Percentiles rank a stretch among this genome's conserved stretches.
Evolutionary conservation across 108 stramenopile genomes (phyloP).

Genomic region (Pelagomonas calceolata): DNA sequence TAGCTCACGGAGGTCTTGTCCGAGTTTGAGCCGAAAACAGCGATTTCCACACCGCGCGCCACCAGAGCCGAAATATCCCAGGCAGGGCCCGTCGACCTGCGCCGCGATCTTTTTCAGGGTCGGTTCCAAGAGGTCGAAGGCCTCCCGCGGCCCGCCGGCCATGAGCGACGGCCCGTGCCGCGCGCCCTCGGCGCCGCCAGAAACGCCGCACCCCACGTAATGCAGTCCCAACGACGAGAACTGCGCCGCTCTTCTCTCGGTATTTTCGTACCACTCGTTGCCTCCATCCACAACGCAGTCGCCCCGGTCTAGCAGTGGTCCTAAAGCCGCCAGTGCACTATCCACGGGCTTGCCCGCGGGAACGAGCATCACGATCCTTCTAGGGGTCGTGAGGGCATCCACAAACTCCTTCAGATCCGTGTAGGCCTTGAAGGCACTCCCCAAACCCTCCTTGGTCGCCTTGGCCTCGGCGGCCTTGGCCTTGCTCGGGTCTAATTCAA

Average conservation of each 20-base stretch:
- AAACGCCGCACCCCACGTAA: conserved; percentile 97
- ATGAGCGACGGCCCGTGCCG: conserved; percentile 92
- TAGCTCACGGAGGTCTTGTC: no score
- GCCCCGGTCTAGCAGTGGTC: conserved; percentile 69
- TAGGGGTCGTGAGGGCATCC: conserved; percentile 67
- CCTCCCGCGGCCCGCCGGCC: conserved; percentile 92
- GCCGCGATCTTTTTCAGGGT: conserved; percentile 80
- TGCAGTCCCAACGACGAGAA: conserved; percentile 69
- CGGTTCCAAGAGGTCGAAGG: conserved; percentile 82
- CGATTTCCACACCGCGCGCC: neutral
- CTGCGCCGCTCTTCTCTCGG: conserved; percentile 75
- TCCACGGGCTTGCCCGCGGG: conserved; percentile 95
- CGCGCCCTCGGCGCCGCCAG: conserved; percentile 96
- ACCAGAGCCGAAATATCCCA: conserved; percentile 86
- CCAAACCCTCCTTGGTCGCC: conserved; percentile 74
- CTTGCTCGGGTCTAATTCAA: conserved; percentile 84
- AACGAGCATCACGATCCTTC: conserved; percentile 80
- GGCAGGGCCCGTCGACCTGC: conserved; percentile 82
- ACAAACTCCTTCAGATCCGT: conserved; percentile 54
- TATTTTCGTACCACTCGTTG: conserved; percentile 97
- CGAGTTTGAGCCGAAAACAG: no score
- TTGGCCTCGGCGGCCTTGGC: conserved; percentile 82
- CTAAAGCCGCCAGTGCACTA: conserved; percentile 65
- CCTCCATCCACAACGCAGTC: conserved; percentile 96
- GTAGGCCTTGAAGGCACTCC: conserved; percentile 58